Evolutionary conservation across 768 basidiomycete species (phyloP).

Genomic region (Termitomyces titanicus): DNA sequence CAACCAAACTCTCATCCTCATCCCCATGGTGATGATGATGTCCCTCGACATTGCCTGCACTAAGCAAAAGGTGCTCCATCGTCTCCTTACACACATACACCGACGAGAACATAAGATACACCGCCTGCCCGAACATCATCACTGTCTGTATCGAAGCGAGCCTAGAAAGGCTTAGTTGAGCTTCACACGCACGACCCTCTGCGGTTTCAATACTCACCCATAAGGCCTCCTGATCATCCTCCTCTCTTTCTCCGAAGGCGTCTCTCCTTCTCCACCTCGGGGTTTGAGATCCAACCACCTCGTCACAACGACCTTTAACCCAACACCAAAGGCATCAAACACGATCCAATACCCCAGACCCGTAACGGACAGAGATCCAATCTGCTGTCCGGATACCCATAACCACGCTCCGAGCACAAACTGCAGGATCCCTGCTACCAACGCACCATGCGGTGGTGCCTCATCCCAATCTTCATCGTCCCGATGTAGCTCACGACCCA

Average conservation of each 20-base stretch:
- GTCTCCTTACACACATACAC: conserved; percentile 98
- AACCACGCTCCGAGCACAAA: conserved; percentile 68
- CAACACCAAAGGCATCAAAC: conserved; percentile 88
- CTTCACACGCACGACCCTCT: neutral
- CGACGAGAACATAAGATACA: conserved; percentile 91
- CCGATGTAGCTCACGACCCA: neutral
- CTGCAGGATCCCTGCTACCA: conserved; percentile 34
- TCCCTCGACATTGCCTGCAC: conserved; percentile 43
- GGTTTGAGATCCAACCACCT: conserved; percentile 32
- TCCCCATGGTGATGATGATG: conserved; percentile 67
- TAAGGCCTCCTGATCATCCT: conserved; percentile 60
- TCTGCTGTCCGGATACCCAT: conserved; percentile 89
- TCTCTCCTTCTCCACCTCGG: conserved; percentile 13
- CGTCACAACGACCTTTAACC: conserved; percentile 42
- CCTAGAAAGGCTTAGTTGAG: conserved; percentile 27
- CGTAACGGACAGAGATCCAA: conserved; percentile 82
- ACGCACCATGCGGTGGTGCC: neutral
- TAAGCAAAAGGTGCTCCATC: conserved; percentile 84
- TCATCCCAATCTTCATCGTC: neutral
- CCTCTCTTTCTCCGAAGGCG: conserved; percentile 25
- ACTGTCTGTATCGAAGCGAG: conserved; percentile 67
- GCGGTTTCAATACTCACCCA: conserved; percentile 22
- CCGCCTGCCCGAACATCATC: conserved; percentile 81
- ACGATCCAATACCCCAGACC: conserved; percentile 96
- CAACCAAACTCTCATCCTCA: conserved; percentile 45